Conservation (phyloP, 805 yeast species). For the Saccharomyces cerevisiae region DNA sequence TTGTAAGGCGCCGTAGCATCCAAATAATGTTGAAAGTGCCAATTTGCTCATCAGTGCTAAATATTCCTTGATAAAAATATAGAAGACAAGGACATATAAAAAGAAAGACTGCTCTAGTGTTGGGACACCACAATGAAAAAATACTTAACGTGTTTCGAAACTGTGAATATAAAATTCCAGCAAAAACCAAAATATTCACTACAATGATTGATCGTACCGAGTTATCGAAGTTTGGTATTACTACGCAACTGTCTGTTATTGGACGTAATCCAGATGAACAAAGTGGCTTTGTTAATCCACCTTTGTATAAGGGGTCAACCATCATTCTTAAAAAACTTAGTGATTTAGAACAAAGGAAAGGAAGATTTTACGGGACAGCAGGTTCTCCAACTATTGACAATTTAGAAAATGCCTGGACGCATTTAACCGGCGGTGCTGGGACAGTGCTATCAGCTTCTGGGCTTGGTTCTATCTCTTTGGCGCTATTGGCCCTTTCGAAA, state of each 20-base stretch:
- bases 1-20: background rate
- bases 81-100: background rate
- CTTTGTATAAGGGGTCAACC: constrained; percentile 10
- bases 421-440: constrained; percentile 10
- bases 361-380: constrained; percentile 10
- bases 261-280: constrained; percentile 9
- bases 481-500: constrained; percentile 6
- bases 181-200: constrained; percentile 17
- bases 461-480: constrained; percentile 8
- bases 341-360: constrained; percentile 3
- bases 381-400: constrained; percentile 10
- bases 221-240: background rate
- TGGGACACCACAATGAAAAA: background rate
- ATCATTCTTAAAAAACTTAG: constrained; percentile 7
- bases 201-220: background rate
- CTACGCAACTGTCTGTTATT: constrained; percentile 3
- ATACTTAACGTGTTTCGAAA: background rate
- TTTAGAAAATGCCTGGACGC: constrained; percentile 9
- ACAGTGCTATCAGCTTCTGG: constrained; percentile 11
- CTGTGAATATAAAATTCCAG: background rate
- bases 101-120: background rate
- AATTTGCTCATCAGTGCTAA: background rate
- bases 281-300: constrained; percentile 8
- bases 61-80: background rate
- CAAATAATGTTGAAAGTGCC: background rate